Evolutionary conservation across 176 grass and related monocot genomes (phyloP), one percentile per base, ranked within the genome.

Genomic region (Oropetium thomaeum): DNA sequence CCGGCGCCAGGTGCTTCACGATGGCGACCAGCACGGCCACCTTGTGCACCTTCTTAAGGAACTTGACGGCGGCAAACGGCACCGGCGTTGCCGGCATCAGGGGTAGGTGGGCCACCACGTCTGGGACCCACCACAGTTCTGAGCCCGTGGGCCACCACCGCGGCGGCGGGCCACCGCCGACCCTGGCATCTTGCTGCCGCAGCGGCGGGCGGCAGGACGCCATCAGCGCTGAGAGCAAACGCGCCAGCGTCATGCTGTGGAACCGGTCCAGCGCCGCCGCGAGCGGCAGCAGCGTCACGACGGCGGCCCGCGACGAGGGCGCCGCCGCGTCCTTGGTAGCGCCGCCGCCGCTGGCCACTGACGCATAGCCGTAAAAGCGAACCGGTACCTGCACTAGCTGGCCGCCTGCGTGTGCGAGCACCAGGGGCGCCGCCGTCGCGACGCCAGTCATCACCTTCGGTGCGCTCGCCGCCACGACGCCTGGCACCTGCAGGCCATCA

Each of bases 1-100:
- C 51, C 17, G 76, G 76, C 34, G 76, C 5, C n/a, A 43, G 44
- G 64, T 79, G 64, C 76, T 58, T 79, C 7, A 79, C 64, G 10
- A 48, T 20, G 26, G 76, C 34, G 1, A 79, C 76, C 5, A 79
- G 49, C 64, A 58, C 19, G 5, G 64, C 76, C 51, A 69, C 51
- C 76, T 41, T 68, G 17, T 79, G 26, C 35, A 12, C 11, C 64
- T 69, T 79, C 3, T 10, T 32, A 37, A 79, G 76, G 26, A n/a
- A 14, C 17, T 57, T 40, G 0, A 15, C 11, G 0, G 23, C 20
- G 17, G 34, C 51, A 64, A 69, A 79, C 19, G 64, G 76, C 64
- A 79, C 76, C 2, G 25, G 33, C 9, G 34, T 8, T 29, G 4
- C 4, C 2, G 5, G 40, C n/a, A 16, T 16, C 20, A 4, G 0